These are phyloP conservation scores for Durio zibethinus DNA, from an alignment of 345 rosid species.

Conservation along the genomic window DNA sequence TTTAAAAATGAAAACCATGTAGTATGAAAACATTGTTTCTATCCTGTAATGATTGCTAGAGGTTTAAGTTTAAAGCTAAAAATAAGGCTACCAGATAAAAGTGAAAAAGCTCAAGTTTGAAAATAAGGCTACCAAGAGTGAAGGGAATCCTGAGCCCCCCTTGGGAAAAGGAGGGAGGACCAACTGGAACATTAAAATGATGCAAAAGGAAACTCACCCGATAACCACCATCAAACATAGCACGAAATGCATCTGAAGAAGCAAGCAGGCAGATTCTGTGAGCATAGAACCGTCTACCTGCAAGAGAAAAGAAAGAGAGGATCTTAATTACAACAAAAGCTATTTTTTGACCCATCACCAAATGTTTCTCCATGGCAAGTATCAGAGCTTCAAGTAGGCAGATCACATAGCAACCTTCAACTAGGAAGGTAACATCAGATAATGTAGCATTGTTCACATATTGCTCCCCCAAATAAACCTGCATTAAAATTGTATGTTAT, in stretches of 20 bases:
- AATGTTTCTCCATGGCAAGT: background rate
- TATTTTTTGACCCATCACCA: no score
- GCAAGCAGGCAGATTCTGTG: constrained; percentile 98
- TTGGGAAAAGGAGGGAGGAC: background rate
- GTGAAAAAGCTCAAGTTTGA: background rate
- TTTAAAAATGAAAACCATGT: background rate
- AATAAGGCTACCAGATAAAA: background rate
- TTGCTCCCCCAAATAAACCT: constrained; percentile 97
- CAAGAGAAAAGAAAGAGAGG: constrained; percentile 17
- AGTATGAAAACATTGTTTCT: background rate
- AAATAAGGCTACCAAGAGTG: background rate
- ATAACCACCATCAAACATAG: constrained; percentile 99
- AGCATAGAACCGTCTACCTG: constrained; percentile 91
- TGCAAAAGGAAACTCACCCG: constrained; percentile 55
- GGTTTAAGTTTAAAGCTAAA: background rate
- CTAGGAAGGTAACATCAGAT: constrained; percentile 94
- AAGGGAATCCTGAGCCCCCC: background rate
- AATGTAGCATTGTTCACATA: constrained; percentile 83
- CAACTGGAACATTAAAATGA: constrained; percentile 2
- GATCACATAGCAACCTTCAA: constrained; percentile 65
- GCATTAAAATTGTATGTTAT: constrained; percentile 21
- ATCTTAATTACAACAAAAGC: background rate
- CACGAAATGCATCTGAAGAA: constrained; percentile 99
- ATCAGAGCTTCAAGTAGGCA: background rate
- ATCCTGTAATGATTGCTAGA: background rate